These are phyloP conservation scores for Paecilomyces variotii DNA, from an alignment of 2,329 filamentous ascomycete species.

Conservation along the genomic window DNA sequence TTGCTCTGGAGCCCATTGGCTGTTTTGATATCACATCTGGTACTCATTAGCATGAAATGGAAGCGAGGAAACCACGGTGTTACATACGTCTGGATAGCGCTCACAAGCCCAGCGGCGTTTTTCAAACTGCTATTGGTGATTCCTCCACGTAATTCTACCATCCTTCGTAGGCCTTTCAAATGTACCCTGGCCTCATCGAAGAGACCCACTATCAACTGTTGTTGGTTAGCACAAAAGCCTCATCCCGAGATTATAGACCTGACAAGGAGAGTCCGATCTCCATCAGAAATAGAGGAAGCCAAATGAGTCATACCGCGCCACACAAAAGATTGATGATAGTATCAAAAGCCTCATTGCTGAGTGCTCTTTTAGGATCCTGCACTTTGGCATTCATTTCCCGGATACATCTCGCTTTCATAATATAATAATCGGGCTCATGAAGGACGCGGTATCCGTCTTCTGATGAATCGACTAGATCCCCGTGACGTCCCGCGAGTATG, in stretches of 20 bases:
- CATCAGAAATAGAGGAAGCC: neutral
- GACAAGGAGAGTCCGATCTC: neutral
- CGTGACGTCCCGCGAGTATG: constrained; percentile 18
- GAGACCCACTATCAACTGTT: constrained; percentile 27
- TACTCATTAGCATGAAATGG: constrained; percentile 3
- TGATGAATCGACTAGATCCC: constrained; percentile 13
- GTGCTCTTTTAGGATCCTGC: constrained; percentile 15
- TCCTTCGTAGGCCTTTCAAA: constrained; percentile 27
- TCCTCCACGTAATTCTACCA: constrained; percentile 31
- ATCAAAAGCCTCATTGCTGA: constrained; percentile 28
- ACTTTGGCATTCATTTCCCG: constrained; percentile 26
- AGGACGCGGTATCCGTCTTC: constrained; percentile 12
- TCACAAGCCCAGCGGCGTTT: constrained; percentile 13
- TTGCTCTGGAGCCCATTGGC: constrained; percentile 25
- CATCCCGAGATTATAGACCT: neutral
- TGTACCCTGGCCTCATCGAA: constrained; percentile 33
- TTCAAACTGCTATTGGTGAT: constrained; percentile 18
- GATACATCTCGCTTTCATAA: constrained; percentile 30
- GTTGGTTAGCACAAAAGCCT: constrained; percentile 5
- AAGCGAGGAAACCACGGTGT: neutral
- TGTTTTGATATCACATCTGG: constrained; percentile 26
- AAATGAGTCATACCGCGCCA: constrained; percentile 21
- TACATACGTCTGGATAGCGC: constrained; percentile 23
- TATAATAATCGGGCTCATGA: constrained; percentile 28
- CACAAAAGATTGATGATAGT: constrained; percentile 30